These are phyloP conservation scores for Podospora comata DNA, from an alignment of 495 filamentous ascomycete genomes.

Conservation along the genomic window DNA sequence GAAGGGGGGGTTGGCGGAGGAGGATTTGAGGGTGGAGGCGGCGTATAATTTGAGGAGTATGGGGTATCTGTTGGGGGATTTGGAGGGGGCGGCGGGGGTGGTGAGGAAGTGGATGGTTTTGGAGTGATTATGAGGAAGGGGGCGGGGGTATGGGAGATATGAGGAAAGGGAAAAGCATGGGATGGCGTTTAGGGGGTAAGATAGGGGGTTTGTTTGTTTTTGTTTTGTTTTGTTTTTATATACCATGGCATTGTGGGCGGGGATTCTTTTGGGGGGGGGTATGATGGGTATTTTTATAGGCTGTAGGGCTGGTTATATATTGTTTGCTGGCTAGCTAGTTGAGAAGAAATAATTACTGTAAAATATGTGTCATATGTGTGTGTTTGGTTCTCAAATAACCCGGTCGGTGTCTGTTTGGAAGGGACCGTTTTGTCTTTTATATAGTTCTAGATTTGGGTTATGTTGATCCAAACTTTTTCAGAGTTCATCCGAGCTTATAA, in stretches of 20 bases:
- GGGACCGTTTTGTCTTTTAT: too few relatives aligned
- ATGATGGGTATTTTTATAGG: neutral
- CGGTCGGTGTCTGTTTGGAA: too few relatives aligned
- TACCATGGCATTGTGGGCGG: neutral
- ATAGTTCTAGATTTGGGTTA: too few relatives aligned
- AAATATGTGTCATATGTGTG: neutral
- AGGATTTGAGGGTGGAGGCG: constrained; percentile 69
- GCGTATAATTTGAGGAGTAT: constrained; percentile 67
- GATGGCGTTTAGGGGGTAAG: neutral
- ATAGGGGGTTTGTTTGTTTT: neutral
- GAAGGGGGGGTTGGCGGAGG: constrained; percentile 28
- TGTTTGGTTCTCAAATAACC: neutral
- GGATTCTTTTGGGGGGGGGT: too few relatives aligned
- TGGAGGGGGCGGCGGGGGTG: constrained; percentile 31
- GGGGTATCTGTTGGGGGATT: constrained; percentile 35
- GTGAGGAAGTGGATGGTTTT: constrained; percentile 31
- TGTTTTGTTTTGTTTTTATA: neutral
- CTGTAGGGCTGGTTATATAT: neutral
- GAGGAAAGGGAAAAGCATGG: neutral
- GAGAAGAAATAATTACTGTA: neutral
- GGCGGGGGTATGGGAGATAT: too few relatives aligned
- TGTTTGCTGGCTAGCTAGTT: neutral
- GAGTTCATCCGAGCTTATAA: too few relatives aligned
- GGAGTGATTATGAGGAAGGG: constrained; percentile 19
- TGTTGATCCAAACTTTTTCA: too few relatives aligned